Conservation (phyloP, 2,329 filamentous ascomycete genomes). For the Calonectria ilicicola region DNA sequence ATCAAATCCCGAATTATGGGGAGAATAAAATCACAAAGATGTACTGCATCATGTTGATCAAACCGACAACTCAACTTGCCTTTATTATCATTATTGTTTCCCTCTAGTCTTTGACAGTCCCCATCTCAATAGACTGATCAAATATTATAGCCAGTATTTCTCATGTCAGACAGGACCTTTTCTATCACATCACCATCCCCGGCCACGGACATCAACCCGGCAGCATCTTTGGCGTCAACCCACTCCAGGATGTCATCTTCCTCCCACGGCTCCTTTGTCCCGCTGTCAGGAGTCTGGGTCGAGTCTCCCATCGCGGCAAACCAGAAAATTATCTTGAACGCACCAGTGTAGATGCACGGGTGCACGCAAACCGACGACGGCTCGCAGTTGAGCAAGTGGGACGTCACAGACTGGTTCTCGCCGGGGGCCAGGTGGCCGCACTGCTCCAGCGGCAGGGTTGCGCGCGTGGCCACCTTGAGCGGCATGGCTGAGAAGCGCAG, state of each 20-base stretch:
- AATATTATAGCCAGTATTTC: constrained; percentile 40
- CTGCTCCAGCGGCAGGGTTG: constrained; percentile 47
- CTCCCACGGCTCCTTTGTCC: constrained; percentile 49
- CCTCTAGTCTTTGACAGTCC: too few relatives aligned
- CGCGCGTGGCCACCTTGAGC: constrained; percentile 57
- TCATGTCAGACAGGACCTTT: constrained; percentile 43
- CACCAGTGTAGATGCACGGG: constrained; percentile 48
- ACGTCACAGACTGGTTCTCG: constrained; percentile 39
- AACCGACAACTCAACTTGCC: not conserved
- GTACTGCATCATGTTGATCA: not conserved
- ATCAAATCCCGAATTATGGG: constrained; percentile 12
- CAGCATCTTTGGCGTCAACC: constrained; percentile 38
- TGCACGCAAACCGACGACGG: constrained; percentile 51
- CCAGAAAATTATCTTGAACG: constrained; percentile 55
- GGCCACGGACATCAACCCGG: constrained; percentile 35
- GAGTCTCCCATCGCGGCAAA: constrained; percentile 52
- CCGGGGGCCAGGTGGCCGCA: not conserved
- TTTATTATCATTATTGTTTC: not conserved
- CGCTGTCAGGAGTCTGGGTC: constrained; percentile 32
- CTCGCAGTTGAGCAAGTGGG: constrained; percentile 49
- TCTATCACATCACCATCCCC: constrained; percentile 42
- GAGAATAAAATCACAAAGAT: constrained; percentile 18
- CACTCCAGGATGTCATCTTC: constrained; percentile 35
- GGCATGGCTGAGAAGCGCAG: constrained; percentile 52
- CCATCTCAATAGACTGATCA: constrained; percentile 6